Evolutionary conservation across 2,329 filamentous ascomycete species (phyloP).

Genomic region (Hymenotorrendiella dingleyae): DNA sequence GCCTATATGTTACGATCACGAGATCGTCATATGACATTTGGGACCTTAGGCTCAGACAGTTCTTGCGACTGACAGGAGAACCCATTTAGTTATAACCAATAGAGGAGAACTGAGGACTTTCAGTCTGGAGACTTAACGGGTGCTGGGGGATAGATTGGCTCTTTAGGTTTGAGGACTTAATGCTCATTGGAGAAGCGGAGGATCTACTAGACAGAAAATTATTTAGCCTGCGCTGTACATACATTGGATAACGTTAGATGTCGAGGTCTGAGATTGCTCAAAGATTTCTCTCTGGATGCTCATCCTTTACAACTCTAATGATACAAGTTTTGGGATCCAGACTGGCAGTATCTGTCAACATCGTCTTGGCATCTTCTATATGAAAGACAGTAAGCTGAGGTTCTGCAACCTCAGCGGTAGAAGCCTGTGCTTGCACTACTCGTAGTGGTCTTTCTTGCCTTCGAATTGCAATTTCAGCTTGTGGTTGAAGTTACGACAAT

Average conservation of each 20-base stretch:
- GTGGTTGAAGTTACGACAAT: conserved; percentile 8
- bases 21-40: no score
- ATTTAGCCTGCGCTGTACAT: conserved; percentile 10
- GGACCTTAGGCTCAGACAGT: no score
- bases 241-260: conserved; percentile 9
- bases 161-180: conserved; percentile 11
- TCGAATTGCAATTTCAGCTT: conserved; percentile 11
- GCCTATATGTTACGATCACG: conserved; percentile 20
- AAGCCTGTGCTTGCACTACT: conserved; percentile 4
- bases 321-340: conserved; percentile 10
- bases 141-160: conserved; percentile 13
- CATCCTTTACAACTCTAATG: conserved; percentile 7
- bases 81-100: no score
- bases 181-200: conserved; percentile 9
- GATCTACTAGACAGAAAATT: conserved; percentile 12
- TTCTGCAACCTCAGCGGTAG: conserved; percentile 5
- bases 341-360: conserved; percentile 8
- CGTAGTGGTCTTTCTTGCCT: conserved; percentile 9
- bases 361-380: conserved; percentile 8
- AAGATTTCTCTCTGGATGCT: conserved; percentile 1
- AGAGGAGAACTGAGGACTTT: conserved; percentile 16
- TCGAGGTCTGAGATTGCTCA: conserved; percentile 4
- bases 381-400: conserved; percentile 8
- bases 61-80: no score
- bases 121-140: conserved; percentile 12